Conservation (phyloP, 163 green algal genomes). For the Picocystis sp. region DNA sequence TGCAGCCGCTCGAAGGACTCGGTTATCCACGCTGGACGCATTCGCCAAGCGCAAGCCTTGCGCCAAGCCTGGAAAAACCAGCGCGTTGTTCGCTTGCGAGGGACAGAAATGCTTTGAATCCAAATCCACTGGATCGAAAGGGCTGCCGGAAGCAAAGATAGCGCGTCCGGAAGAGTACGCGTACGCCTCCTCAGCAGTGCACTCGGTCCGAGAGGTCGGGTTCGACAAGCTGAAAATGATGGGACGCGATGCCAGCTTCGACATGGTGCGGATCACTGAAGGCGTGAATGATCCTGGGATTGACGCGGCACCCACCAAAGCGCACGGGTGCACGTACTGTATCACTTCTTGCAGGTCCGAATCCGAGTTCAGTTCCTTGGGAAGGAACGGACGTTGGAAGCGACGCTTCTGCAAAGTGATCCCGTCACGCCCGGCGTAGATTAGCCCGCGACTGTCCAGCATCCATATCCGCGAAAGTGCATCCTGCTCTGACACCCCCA, state of each 20-base stretch:
- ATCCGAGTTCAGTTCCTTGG: not conserved
- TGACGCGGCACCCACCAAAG: constrained; percentile 42
- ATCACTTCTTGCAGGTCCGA: constrained; percentile 5
- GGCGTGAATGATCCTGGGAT: constrained; percentile 36
- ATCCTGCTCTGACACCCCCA: constrained; percentile 15
- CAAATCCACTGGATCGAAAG: constrained; percentile 21
- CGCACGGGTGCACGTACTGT: constrained; percentile 20
- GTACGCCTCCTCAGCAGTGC: constrained; percentile 23
- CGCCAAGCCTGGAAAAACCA: constrained; percentile 57
- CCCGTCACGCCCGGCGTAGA: constrained; percentile 11
- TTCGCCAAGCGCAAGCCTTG: constrained; percentile 13
- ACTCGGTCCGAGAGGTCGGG: constrained; percentile 25
- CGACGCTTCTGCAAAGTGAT: constrained; percentile 23
- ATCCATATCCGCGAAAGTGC: constrained; percentile 21
- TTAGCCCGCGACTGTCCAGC: constrained; percentile 19
- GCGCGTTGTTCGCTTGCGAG: constrained; percentile 75
- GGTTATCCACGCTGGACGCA: constrained; percentile 11
- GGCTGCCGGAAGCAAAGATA: constrained; percentile 11
- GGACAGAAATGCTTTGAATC: constrained; percentile 21
- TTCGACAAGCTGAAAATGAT: constrained; percentile 32
- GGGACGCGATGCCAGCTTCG: constrained; percentile 15
- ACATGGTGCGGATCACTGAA: constrained; percentile 13
- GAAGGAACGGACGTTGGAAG: not conserved
- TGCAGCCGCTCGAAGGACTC: constrained; percentile 22
- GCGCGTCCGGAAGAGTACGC: constrained; percentile 20